A percentile compares a stretch with the other conserved stretches of the same genome.
phyloP scores from a whole-genome alignment of 805 yeast genomes.

The Candida endomychidarum region DNA sequence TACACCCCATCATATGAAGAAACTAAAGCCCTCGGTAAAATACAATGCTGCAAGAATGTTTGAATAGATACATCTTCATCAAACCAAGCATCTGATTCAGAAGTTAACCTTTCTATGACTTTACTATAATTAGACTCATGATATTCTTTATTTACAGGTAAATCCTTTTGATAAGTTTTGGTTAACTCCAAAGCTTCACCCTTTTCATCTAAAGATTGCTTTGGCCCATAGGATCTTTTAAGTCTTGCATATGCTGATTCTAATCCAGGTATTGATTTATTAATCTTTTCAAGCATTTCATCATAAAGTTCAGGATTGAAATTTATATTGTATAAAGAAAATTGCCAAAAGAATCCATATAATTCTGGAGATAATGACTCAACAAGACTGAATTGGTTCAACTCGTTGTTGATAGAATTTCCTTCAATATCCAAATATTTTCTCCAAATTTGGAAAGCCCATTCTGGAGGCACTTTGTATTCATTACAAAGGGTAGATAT shows the following conservation, averaged over 20 bases:
- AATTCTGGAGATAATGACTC: constrained; percentile 37
- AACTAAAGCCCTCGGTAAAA: constrained; percentile 73
- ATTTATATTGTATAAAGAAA: constrained; percentile 69
- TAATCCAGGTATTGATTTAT: constrained; percentile 12
- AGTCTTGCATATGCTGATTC: constrained; percentile 10
- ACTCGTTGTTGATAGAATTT: background rate
- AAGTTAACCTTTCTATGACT: constrained; percentile 26
- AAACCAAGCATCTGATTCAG: constrained; percentile 43
- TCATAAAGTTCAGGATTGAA: constrained; percentile 52
- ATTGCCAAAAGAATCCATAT: constrained; percentile 69
- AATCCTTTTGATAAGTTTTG: constrained; percentile 14
- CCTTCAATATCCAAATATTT: constrained; percentile 29
- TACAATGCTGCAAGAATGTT: constrained; percentile 58
- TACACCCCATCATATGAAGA: constrained; percentile 83
- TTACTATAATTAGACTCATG: constrained; percentile 45
- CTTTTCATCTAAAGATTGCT: constrained; percentile 21
- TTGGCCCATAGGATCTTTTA: background rate
- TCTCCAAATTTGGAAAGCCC: constrained; percentile 85
- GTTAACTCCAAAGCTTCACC: constrained; percentile 24
- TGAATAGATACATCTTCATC: constrained; percentile 15
- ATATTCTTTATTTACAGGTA: constrained; percentile 40
- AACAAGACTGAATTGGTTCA: background rate
- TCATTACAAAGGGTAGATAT: constrained; percentile 40
- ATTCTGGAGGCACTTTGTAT: constrained; percentile 50
- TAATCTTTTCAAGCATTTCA: constrained; percentile 41